These are phyloP conservation scores for Neurospora sp. DNA, from an alignment of 495 filamentous ascomycete genomes.

Conservation along the genomic window DNA sequence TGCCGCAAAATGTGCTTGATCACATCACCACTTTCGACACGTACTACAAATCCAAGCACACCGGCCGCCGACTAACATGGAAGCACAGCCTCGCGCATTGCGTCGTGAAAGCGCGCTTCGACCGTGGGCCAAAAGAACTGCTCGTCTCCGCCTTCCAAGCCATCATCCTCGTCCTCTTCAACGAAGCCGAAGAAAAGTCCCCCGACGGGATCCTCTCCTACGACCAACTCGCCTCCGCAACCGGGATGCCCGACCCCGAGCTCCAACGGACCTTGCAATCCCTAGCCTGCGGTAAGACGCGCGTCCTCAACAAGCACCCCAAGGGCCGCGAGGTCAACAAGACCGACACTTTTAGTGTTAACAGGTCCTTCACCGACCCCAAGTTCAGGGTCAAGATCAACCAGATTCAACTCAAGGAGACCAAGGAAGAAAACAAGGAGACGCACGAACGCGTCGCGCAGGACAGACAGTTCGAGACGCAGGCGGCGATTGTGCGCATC, in stretches of 20 bases:
- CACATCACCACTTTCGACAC: slow-evolving; percentile 64
- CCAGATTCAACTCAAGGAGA: slow-evolving; percentile 94
- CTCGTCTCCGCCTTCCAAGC: slow-evolving; percentile 85
- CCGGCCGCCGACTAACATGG: slow-evolving; percentile 77
- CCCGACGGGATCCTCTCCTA: slow-evolving; percentile 47
- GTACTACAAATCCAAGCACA: slow-evolving; percentile 81
- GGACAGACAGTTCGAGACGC: slow-evolving; percentile 89
- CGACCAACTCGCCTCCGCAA: slow-evolving; percentile 55
- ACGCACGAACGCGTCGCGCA: slow-evolving; percentile 83
- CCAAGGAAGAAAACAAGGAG: slow-evolving; percentile 74
- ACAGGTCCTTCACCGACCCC: slow-evolving; percentile 60
- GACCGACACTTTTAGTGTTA: slow-evolving; percentile 74
- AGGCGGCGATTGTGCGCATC: slow-evolving; percentile 92
- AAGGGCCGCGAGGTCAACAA: slow-evolving; percentile 68
- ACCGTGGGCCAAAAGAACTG: slow-evolving; percentile 71
- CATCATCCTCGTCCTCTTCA: slow-evolving; percentile 87
- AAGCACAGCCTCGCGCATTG: slow-evolving; percentile 86
- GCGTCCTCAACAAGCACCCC: slow-evolving; percentile 78
- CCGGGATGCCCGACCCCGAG: slow-evolving; percentile 58
- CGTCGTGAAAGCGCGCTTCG: slow-evolving; percentile 68
- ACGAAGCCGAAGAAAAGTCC: slow-evolving; percentile 44
- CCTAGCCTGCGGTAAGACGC: slow-evolving; percentile 78
- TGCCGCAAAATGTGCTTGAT: slow-evolving; percentile 61
- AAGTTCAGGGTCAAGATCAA: slow-evolving; percentile 97
- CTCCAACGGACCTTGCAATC: slow-evolving; percentile 87